Evolutionary conservation across 169 alveolate species (phyloP).

Genomic region (Cryptosporidium viatorum): DNA sequence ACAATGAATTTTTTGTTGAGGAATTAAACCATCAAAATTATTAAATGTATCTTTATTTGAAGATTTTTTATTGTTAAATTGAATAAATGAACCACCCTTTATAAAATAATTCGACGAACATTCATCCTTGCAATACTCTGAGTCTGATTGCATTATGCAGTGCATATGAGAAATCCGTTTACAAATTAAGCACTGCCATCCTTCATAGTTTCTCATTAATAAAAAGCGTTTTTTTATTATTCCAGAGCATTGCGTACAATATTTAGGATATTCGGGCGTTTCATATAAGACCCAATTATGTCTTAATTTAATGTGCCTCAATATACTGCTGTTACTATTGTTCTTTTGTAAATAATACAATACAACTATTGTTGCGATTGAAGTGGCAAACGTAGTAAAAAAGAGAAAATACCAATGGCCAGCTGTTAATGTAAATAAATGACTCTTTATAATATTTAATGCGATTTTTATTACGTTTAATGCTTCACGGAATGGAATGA

Average conservation of each 20-base stretch:
- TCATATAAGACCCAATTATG: constrained; percentile 68
- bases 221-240: constrained; percentile 56
- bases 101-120: constrained; percentile 1
- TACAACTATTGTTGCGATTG: neutral
- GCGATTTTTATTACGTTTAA: constrained; percentile 50
- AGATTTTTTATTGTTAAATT: neutral
- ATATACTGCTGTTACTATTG: constrained; percentile 3
- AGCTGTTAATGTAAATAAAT: constrained; percentile 19
- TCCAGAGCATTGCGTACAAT: constrained; percentile 67
- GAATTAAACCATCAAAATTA: neutral
- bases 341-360: constrained; percentile 38
- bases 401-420: constrained; percentile 46
- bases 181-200: constrained; percentile 69
- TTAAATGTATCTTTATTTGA: neutral
- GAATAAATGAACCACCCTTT: neutral
- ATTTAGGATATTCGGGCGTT: constrained; percentile 68
- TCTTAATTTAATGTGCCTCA: constrained; percentile 67
- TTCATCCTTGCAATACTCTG: constrained; percentile 39
- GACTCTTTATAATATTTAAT: constrained; percentile 7
- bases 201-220: constrained; percentile 56
- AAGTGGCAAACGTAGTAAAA: neutral
- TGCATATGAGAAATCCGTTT: constrained; percentile 65
- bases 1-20: constrained; percentile 8
- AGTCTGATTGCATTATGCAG: constrained; percentile 71
- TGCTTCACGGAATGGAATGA: constrained; percentile 50